Base-by-base conservation (phyloP, 148 eudicot species). In the Fagopyrum esculentum region DNA sequence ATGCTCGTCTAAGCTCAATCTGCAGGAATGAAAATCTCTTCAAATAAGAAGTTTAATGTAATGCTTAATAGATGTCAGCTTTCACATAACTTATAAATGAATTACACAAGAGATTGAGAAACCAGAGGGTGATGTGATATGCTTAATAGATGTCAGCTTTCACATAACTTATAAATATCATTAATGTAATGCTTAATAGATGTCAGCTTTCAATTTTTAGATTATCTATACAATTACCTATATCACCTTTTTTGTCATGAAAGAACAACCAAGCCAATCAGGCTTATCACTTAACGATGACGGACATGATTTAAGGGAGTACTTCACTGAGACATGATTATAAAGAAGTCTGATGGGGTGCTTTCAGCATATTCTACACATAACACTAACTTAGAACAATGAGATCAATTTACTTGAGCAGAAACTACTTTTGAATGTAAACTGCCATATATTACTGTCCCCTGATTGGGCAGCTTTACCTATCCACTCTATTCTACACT, bases 1-100 rank as follows among this genome's bases (percentile, higher is more conserved):
- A 85, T 73, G 98, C 98, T 81, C 98, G 80, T 75, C 91, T 83
- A 19, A 86, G 87, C 70, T 93, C 97, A 82, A 93, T 77, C 98
- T 93, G 89, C 88, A 85, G 64, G 60, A 76, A 64, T 9, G 30
- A 56, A 45, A 45, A 10, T 70, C 12, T 44, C 1, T 40, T 70
- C 9, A 45, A 45, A 45, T 6, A 6, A 16, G 6, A 19, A 44
- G 26, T 45, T 22, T 45, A 35, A 35, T 35, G 40, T 35, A 2
- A 35, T 35, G 40, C 40, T 35, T 35, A 35, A 35, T 35, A 30
- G 11, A 59, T 59, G 66, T 59, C 30, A 26, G 40, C 66, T 59
- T 59, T 59, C 4, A 59, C 66, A 59, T 22, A 9, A 59, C 66
- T 59, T 59, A 30, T 59, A 59, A 59, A 59, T 26, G 12, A 59